These are phyloP conservation scores for Ciborinia camelliae DNA, from an alignment of 2,329 filamentous ascomycete species.

Conservation along the genomic window DNA sequence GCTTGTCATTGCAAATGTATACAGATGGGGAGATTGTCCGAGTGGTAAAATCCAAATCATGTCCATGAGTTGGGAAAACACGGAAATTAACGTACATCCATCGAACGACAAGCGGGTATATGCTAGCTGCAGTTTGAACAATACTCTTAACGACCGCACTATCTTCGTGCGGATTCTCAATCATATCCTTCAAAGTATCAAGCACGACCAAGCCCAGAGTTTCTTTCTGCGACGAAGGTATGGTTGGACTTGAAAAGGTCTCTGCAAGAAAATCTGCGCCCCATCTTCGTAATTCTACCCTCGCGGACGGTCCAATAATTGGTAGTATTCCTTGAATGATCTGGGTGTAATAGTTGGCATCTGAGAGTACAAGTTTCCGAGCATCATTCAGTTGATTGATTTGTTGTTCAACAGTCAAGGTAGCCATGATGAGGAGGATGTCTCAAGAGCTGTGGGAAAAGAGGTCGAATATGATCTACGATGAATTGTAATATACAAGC, in stretches of 20 bases:
- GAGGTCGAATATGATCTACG: constrained; percentile 28
- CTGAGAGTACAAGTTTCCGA: constrained; percentile 81
- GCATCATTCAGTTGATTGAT: constrained; percentile 86
- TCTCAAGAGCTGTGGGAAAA: constrained; percentile 15
- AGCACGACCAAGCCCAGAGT: constrained; percentile 73
- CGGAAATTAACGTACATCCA: constrained; percentile 73
- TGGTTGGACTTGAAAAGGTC: constrained; percentile 87
- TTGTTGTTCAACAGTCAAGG: constrained; percentile 66
- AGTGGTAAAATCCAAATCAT: constrained; percentile 14
- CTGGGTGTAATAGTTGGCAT: constrained; percentile 84
- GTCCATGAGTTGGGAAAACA: constrained; percentile 24
- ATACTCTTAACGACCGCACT: constrained; percentile 76
- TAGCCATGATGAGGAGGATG: constrained; percentile 45
- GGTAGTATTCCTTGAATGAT: constrained; percentile 92
- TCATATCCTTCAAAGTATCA: constrained; percentile 67
- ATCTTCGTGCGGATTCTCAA: constrained; percentile 74
- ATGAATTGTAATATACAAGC: constrained; percentile 23
- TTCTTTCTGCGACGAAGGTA: constrained; percentile 75
- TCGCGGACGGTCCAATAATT: constrained; percentile 72
- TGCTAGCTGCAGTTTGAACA: constrained; percentile 84
- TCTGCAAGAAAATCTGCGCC: constrained; percentile 94
- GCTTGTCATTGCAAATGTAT: neutral
- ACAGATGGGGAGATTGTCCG: neutral
- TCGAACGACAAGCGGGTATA: constrained; percentile 87
- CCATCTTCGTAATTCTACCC: constrained; percentile 87